Conservation (phyloP, 2,329 filamentous ascomycete genomes). For the Plenodomus biglobosus region DNA sequence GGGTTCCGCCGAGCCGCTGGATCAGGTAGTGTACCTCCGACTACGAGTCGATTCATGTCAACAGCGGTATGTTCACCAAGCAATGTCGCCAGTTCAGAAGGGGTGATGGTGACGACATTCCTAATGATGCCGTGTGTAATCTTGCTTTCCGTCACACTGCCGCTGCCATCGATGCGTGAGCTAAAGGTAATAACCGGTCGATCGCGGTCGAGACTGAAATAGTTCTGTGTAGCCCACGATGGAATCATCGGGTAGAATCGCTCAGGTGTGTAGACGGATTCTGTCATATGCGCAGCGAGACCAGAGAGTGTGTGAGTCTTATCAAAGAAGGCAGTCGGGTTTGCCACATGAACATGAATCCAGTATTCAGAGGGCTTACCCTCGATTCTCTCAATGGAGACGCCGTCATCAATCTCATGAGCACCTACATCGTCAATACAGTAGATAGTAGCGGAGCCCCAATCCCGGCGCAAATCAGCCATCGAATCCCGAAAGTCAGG, state of each 20-base stretch:
- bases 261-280: slow-evolving; percentile 61
- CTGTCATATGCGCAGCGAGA: slow-evolving; percentile 61
- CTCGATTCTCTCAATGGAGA: slow-evolving; percentile 67
- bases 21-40: slow-evolving; percentile 28
- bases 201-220: slow-evolving; percentile 57
- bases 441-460: slow-evolving; percentile 63
- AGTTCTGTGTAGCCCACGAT: slow-evolving; percentile 48
- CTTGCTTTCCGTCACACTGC: slow-evolving; percentile 57
- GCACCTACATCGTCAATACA: slow-evolving; percentile 71
- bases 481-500: slow-evolving; percentile 56
- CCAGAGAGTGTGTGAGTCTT: slow-evolving; percentile 61
- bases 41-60: slow-evolving; percentile 18
- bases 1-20: slow-evolving; percentile 2
- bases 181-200: slow-evolving; percentile 65
- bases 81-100: slow-evolving; percentile 38
- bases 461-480: slow-evolving; percentile 60
- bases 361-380: slow-evolving; percentile 60
- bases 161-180: slow-evolving; percentile 55
- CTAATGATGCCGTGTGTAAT: slow-evolving; percentile 56
- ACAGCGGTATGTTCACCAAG: slow-evolving; percentile 39
- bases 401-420: slow-evolving; percentile 74
- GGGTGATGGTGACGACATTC: slow-evolving; percentile 58
- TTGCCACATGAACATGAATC: slow-evolving; percentile 78
- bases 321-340: slow-evolving; percentile 70
- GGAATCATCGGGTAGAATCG: slow-evolving; percentile 61